Conservation (phyloP, 495 filamentous ascomycete species). For the Entonaema liquescens region DNA sequence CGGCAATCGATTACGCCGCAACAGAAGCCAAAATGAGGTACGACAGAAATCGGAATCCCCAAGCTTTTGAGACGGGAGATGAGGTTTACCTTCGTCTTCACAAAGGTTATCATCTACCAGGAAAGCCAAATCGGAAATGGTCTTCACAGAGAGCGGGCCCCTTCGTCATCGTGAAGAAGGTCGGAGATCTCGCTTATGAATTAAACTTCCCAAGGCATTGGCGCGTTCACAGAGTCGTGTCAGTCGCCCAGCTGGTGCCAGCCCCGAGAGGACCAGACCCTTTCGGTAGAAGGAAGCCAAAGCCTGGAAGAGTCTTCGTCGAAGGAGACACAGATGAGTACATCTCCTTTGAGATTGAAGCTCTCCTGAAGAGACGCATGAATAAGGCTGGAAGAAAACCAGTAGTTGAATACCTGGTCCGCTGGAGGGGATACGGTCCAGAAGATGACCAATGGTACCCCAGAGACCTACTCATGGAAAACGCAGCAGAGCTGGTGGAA, state of each 20-base stretch:
- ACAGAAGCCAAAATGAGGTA: background rate
- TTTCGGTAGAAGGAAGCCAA: background rate
- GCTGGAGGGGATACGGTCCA: no score
- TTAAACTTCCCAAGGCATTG: conserved; percentile 1
- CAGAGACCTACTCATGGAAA: no score
- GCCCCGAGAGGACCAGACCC: background rate
- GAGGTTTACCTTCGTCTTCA: conserved; percentile 3
- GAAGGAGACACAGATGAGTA: no score
- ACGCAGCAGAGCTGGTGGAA: no score
- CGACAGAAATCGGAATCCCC: background rate
- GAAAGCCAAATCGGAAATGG: conserved; percentile 4
- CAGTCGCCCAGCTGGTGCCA: background rate
- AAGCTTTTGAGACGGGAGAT: background rate
- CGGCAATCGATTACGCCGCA: conserved; percentile 8
- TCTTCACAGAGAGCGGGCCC: conserved; percentile 3
- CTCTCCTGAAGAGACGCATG: no score
- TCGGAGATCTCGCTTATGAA: conserved; percentile 5
- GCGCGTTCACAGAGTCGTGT: background rate
- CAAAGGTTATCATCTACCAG: conserved; percentile 11
- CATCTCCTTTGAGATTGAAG: no score
- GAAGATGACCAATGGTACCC: no score
- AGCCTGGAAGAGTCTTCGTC: no score
- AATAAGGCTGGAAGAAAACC: no score
- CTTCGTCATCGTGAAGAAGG: background rate
- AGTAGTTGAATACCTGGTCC: no score